Conservation (phyloP, 2,329 filamentous ascomycete genomes). For the Tolypocladium ovalisporum region DNA sequence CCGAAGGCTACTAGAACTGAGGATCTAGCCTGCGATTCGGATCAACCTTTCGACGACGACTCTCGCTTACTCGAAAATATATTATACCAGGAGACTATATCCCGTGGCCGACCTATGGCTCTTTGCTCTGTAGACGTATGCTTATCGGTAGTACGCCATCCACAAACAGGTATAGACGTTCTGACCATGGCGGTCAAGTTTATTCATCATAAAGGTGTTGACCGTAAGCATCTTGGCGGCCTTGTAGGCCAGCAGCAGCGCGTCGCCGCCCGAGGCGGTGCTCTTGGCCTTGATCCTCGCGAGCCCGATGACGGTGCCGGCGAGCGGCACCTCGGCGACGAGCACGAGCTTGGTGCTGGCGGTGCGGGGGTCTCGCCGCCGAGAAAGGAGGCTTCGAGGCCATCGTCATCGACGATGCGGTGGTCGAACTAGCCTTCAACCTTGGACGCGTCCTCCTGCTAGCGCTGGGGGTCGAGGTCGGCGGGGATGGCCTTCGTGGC, state of each 20-base stretch:
- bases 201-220: conserved; percentile 15
- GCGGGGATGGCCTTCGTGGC: conserved; percentile 55
- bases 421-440: conserved; percentile 37
- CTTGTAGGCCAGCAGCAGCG: conserved; percentile 71
- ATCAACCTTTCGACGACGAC: too few species aligned
- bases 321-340: conserved; percentile 70
- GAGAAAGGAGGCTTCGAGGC: conserved; percentile 55
- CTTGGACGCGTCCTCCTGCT: conserved; percentile 23
- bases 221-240: conserved; percentile 65
- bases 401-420: conserved; percentile 48
- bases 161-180: conserved; percentile 8
- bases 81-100: background rate
- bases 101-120: conserved; percentile 12
- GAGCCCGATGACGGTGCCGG: conserved; percentile 76
- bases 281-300: conserved; percentile 63
- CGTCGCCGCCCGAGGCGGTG: conserved; percentile 72
- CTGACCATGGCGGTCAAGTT: conserved; percentile 18
- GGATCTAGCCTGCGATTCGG: too few species aligned
- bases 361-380: conserved; percentile 50
- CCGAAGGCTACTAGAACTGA: too few species aligned
- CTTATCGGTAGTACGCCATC: conserved; percentile 17
- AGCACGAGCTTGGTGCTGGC: conserved; percentile 71
- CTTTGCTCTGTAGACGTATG: conserved; percentile 19
- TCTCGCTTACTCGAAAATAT: too few species aligned
- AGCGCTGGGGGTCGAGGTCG: conserved; percentile 43